Conservation (phyloP, 2,329 filamentous ascomycete species). For the Epichloe amarillans region DNA sequence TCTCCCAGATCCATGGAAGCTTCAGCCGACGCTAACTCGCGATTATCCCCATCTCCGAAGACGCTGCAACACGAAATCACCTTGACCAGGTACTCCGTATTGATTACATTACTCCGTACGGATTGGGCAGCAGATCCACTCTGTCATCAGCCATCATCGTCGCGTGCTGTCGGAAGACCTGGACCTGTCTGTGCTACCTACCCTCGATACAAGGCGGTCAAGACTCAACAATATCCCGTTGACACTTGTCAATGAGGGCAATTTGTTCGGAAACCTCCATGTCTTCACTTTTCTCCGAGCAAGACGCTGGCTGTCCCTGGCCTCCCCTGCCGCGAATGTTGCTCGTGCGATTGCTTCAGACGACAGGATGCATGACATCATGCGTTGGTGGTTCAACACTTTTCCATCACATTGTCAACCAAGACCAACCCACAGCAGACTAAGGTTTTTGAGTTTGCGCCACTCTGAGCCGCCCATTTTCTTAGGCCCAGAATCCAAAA, state of each 20-base stretch:
- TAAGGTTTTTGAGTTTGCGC: conserved; percentile 4
- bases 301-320: no score
- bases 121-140: background rate
- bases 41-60: background rate
- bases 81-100: background rate
- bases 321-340: no score
- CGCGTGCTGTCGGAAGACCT: background rate
- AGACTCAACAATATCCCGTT: no score
- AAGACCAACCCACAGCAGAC: background rate
- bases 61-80: background rate
- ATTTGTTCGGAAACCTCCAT: no score
- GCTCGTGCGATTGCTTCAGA: no score
- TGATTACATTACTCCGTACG: background rate
- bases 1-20: background rate
- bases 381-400: no score
- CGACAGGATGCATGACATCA: no score
- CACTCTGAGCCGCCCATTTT: background rate
- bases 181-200: background rate
- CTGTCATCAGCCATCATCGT: conserved; percentile 1
- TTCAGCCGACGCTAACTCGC: background rate
- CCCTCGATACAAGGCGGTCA: background rate
- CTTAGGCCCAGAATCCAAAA: background rate
- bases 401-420: no score
- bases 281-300: no score
- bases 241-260: no score